These are phyloP conservation scores for Dysphania ambrosioides DNA, from an alignment of 148 eudicot species.

Conservation along the genomic window DNA sequence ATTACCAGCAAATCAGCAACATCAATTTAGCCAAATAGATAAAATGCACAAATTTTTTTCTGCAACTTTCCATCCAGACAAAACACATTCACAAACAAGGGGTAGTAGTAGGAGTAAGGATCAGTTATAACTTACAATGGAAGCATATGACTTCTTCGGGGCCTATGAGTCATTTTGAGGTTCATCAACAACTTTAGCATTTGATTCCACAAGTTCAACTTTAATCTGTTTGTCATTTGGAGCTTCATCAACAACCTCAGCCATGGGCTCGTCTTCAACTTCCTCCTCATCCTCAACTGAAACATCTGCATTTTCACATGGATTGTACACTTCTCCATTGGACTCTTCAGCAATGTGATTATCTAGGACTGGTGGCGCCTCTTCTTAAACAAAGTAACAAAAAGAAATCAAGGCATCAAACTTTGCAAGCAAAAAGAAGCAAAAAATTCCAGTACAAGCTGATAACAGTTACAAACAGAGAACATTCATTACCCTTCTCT, in stretches of 20 bases:
- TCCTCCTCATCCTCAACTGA: slow-evolving; percentile 34
- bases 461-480: neutral
- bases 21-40: neutral
- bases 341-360: slow-evolving; percentile 29
- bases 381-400: slow-evolving; percentile 25
- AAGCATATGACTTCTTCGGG: slow-evolving; percentile 87
- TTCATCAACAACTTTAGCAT: slow-evolving; percentile 44
- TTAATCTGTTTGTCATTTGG: slow-evolving; percentile 39
- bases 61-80: neutral
- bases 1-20: neutral
- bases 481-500: slow-evolving; percentile 46
- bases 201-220: no score
- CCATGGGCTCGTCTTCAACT: slow-evolving; percentile 55
- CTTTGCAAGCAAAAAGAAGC: slow-evolving; percentile 1
- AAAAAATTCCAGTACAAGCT: neutral
- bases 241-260: slow-evolving; percentile 60
- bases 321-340: slow-evolving; percentile 46
- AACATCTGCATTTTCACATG: slow-evolving; percentile 49
- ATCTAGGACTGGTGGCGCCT: slow-evolving; percentile 38
- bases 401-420: slow-evolving; percentile 3
- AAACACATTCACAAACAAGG: neutral
- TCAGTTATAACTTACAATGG: slow-evolving; percentile 58
- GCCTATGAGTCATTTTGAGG: slow-evolving; percentile 2
- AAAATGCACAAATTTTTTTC: neutral
- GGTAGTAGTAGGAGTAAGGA: no score